These are phyloP conservation scores for Pyrrhoderma noxium DNA, from an alignment of 1,284 basidiomycete genomes.

Conservation along the genomic window DNA sequence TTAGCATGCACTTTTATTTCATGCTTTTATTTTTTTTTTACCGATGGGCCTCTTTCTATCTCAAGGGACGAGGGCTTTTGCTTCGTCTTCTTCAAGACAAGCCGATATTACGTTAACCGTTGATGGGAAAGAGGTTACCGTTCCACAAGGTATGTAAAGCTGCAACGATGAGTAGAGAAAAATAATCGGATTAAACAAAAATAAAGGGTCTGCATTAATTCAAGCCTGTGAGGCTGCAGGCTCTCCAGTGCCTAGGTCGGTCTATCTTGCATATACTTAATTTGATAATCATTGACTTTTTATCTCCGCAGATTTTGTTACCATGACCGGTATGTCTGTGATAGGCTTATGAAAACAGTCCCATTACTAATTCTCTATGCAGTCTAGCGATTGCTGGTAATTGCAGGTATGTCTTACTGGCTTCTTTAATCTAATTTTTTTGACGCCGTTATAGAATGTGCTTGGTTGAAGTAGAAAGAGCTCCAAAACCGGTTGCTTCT, in stretches of 20 bases:
- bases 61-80: slow-evolving; percentile 50
- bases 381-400: slow-evolving; percentile 91
- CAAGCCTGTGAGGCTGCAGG: slow-evolving; percentile 93
- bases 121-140: slow-evolving; percentile 90
- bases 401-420: slow-evolving; percentile 62
- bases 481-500: slow-evolving; percentile 88
- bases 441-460: slow-evolving; percentile 65
- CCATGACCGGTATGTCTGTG: slow-evolving; percentile 65
- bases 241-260: slow-evolving; percentile 66
- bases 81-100: slow-evolving; percentile 55
- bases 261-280: slow-evolving; percentile 14
- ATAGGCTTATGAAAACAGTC: slow-evolving; percentile 21
- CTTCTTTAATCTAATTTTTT: slow-evolving; percentile 9
- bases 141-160: slow-evolving; percentile 68
- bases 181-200: slow-evolving; percentile 14
- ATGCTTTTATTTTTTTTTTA: neutral
- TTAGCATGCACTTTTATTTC: slow-evolving; percentile 27
- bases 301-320: slow-evolving; percentile 71
- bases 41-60: slow-evolving; percentile 4
- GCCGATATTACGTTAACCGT: slow-evolving; percentile 87
- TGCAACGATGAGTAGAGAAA: slow-evolving; percentile 7
- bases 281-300: slow-evolving; percentile 13
- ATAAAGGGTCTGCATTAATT: slow-evolving; percentile 82
- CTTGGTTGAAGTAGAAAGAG: slow-evolving; percentile 92
- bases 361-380: slow-evolving; percentile 8